A percentile compares a stretch with the other conserved stretches of the same genome.
These are phyloP conservation scores for Umbelopsis sp. DNA, from an alignment of 192 early-diverging fungal genomes.

Conservation along the genomic window DNA sequence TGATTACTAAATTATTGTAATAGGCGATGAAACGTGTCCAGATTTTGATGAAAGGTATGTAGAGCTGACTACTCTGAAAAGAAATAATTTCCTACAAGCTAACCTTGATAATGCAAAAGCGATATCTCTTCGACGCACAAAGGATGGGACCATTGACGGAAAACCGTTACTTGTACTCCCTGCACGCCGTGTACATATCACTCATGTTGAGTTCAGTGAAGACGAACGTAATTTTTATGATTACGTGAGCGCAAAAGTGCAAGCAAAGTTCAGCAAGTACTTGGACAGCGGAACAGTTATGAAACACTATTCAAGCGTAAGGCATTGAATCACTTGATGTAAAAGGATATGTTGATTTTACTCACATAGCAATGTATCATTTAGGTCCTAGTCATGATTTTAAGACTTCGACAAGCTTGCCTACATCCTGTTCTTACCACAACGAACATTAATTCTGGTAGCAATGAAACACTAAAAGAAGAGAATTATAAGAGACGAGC, in stretches of 20 bases:
- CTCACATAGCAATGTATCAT: neutral
- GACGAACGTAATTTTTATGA: conserved; percentile 64
- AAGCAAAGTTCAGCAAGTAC: conserved; percentile 48
- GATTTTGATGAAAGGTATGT: conserved; percentile 47
- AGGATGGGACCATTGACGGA: conserved; percentile 60
- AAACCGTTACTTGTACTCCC: conserved; percentile 70
- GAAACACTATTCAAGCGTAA: conserved; percentile 56
- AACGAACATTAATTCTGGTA: neutral
- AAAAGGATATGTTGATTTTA: neutral
- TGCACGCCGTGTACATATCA: conserved; percentile 48
- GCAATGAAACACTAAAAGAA: neutral
- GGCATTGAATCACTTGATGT: neutral
- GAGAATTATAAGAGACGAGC: neutral
- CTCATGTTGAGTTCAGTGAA: conserved; percentile 45
- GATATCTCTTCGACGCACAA: conserved; percentile 66
- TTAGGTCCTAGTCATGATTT: conserved; percentile 48
- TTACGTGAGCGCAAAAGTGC: conserved; percentile 31
- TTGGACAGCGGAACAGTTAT: conserved; percentile 50
- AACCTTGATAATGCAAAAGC: neutral
- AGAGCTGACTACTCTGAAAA: neutral
- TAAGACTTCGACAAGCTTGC: conserved; percentile 57
- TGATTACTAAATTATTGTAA: conserved; percentile 1
- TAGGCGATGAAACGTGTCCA: conserved; percentile 56
- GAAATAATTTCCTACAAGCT: no score
- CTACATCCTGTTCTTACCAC: conserved; percentile 50